Base-by-base conservation (phyloP, 768 basidiomycete species). In the Baorangia bicolor region DNA sequence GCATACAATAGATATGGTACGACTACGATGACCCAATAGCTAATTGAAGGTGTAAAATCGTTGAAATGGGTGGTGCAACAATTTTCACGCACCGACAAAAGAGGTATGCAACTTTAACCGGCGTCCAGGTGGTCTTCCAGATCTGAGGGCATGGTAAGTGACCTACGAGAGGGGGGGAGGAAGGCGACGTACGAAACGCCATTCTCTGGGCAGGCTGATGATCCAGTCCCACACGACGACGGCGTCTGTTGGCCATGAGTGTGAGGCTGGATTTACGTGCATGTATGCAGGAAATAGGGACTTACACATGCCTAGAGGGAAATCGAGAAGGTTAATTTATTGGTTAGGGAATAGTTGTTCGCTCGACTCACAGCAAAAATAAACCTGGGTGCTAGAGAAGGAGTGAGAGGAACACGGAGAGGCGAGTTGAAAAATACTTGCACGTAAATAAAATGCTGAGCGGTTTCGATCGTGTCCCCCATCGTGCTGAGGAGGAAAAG, bases 201-300 rank as follows among this genome's bases (percentile, higher is more conserved):
- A 90, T 72, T 91, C 90, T 73, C 87, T 78, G 39, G 86, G 83
- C 55, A 91, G 71, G 69, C 86, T 87, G 66, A 88, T 84, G 67
- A 88, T 76, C 90, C 90, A 92, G 76, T 92, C 90, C 90, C 90
- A 92, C 49, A 90, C 72, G 57, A 90, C 85, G 47, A 92, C 85
- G 53, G 89, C 86, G 71, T 92, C 90, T 91, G 67, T 49, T 45
- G 45, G 41, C 38, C 39, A n/a, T 16, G 43, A 30, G 45, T 25
- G 18, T 45, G 20, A 47, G 33, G 30, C 21, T 18, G 39, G 38
- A 42, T 28, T 18, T 39, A 50, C 30, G 41, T 42, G 51, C 67
- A 65, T 64, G 61, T 62, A 66, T 57, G 52, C 57, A 14, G 23
- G 28, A 57, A 56, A 49, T 34, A 18, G 57, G 57, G 51, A 61